These are phyloP conservation scores for Artemisia tridentata DNA, from an alignment of 129 eudicot species.

Conservation along the genomic window DNA sequence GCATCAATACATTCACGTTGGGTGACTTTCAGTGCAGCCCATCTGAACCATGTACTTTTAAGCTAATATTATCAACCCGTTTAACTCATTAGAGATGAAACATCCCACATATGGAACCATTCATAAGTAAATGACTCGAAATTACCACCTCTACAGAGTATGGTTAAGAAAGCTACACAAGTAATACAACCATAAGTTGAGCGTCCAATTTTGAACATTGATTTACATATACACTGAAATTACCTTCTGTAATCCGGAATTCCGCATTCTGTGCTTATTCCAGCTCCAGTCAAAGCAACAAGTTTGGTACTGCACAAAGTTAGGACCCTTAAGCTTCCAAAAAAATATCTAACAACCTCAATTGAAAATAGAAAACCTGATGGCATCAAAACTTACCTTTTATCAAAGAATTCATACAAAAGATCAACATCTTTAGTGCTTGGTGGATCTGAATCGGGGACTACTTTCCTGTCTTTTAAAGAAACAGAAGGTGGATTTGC, in stretches of 20 bases:
- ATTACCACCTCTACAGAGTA: background rate
- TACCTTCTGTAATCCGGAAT: background rate
- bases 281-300: slow-evolving; percentile 88
- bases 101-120: background rate
- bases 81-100: too few species aligned
- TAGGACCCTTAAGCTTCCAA: background rate
- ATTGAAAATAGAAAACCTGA: background rate
- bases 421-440: slow-evolving; percentile 56
- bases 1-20: background rate
- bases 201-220: background rate
- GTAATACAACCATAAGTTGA: slow-evolving; percentile 4
- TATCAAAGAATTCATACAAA: slow-evolving; percentile 68
- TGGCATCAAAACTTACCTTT: slow-evolving; percentile 39
- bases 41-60: too few species aligned
- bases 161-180: background rate
- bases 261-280: slow-evolving; percentile 21
- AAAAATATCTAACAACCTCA: background rate
- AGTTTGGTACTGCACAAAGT: slow-evolving; percentile 69
- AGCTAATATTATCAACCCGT: background rate
- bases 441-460: slow-evolving; percentile 85
- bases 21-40: background rate
- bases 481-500: slow-evolving; percentile 39
- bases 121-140: background rate
- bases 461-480: slow-evolving; percentile 53
- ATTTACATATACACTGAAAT: background rate